Evolutionary conservation across 202 grass and related monocot genomes (phyloP), one percentile per base, ranked within the genome.

Genomic region (Bolboschoenoplectus hybrid): DNA sequence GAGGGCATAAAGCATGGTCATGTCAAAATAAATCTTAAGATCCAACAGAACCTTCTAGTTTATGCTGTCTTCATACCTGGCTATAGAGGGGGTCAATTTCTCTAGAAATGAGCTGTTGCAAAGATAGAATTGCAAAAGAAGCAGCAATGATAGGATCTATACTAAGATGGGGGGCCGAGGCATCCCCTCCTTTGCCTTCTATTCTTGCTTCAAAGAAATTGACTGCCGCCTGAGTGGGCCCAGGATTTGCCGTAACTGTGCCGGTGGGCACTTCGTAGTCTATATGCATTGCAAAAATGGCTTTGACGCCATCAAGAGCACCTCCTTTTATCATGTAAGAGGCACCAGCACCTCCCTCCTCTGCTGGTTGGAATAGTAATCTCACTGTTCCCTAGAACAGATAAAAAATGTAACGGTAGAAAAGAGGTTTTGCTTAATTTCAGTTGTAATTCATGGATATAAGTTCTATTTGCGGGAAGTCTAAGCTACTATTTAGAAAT

Each of bases 291-390:
- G 57, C 89, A 78, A 98, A 98, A 58, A 95, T 95, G 63, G 93
- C 91, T 91, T 91, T 63, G 2, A 92, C 82, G 32, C 86, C 87
- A 89, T 92, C 82, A 12, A 98, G 78, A 81, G 86, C 93, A 70
- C 93, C 90, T 71, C 88, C 90, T 88, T 92, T 87, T 87, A 95
- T 92, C 96, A 98, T 92, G 85, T 95, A 86, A 75, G 82, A 86
- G 51, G 93, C 96, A 68, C 93, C 95, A 13, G 96, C 96, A 89
- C 91, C 96, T 82, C 93, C 91, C 72, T 98, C 96, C 80, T 98
- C 91, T 13, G 93, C 93, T 83, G 96, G 96, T 87, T 98, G 96
- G 80, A 98, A 95, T 89, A 95, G 72, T 35, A 98, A 88, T 83
- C 91, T 94, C 82, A 90, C 96, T 38, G 93, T 98, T 85, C 96